Conservation (phyloP, 176 grass and related monocot species). For the Aechmea fasciata region DNA sequence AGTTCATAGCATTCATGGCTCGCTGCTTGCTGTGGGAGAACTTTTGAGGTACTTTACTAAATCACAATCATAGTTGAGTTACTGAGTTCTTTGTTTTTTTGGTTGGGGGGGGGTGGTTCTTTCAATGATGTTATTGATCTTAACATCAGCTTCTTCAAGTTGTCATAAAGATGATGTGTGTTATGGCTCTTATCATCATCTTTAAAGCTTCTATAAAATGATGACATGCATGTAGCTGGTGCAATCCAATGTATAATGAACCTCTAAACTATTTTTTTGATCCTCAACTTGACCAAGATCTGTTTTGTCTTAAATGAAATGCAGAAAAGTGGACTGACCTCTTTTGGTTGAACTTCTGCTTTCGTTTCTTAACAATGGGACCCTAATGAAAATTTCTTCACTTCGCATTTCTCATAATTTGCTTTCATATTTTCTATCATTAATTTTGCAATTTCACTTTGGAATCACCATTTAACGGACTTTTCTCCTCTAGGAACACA, state of each 20-base stretch:
- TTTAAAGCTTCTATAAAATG: neutral
- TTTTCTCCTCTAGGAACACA: slow-evolving; percentile 59
- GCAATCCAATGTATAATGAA: no score
- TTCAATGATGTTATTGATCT: neutral
- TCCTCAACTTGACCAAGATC: no score
- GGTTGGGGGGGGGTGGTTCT: neutral
- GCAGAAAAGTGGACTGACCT: no score
- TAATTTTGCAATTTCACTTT: slow-evolving; percentile 8
- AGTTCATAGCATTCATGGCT: slow-evolving; percentile 98
- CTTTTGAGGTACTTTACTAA: slow-evolving; percentile 56
- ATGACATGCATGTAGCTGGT: neutral
- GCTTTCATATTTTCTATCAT: neutral
- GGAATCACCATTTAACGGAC: slow-evolving; percentile 17
- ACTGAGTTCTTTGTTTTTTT: neutral
- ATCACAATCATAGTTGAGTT: neutral
- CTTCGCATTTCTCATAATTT: neutral
- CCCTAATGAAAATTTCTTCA: no score
- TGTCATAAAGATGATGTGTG: no score
- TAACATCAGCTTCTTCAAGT: neutral
- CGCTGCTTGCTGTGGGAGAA: slow-evolving; percentile 92
- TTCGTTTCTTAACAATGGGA: no score
- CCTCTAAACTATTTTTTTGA: no score
- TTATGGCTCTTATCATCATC: neutral
- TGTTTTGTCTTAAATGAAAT: no score
- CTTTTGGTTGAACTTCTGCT: no score